Conservation (phyloP, 2,329 filamentous ascomycete species). For the Trichoderma citrinoviride region DNA sequence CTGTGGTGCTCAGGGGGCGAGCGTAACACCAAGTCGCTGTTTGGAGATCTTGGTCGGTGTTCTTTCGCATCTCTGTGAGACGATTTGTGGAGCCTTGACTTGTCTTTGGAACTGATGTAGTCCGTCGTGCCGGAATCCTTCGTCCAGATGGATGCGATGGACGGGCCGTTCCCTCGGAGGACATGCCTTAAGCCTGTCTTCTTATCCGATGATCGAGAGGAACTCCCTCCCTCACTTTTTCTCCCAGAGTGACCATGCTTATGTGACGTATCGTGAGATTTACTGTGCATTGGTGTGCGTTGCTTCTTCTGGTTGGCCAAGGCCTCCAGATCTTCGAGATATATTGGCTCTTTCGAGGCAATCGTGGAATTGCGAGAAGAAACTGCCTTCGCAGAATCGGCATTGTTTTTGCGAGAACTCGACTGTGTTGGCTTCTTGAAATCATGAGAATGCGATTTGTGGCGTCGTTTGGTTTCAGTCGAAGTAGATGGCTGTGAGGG, state of each 20-base stretch:
- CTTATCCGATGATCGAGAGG: slow-evolving; percentile 27
- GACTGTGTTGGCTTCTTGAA: slow-evolving; percentile 20
- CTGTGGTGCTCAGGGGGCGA: slow-evolving; percentile 39
- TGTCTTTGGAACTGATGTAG: background rate
- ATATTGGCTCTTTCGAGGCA: slow-evolving; percentile 25
- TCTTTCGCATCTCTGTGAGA: slow-evolving; percentile 20
- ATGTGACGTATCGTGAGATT: slow-evolving; percentile 7
- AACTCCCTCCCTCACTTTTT: slow-evolving; percentile 28
- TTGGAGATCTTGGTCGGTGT: slow-evolving; percentile 43
- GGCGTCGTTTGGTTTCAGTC: background rate
- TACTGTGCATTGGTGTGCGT: slow-evolving; percentile 36
- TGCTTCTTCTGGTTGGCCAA: slow-evolving; percentile 48
- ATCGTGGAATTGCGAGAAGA: slow-evolving; percentile 17
- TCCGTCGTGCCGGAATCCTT: slow-evolving; percentile 39
- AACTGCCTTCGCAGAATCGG: background rate
- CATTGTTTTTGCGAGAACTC: slow-evolving; percentile 10
- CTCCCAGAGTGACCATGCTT: slow-evolving; percentile 30
- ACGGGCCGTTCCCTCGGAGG: slow-evolving; percentile 49
- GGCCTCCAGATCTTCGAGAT: slow-evolving; percentile 11
- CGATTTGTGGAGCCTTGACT: slow-evolving; percentile 16
- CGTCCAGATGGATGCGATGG: slow-evolving; percentile 48
- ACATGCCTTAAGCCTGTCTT: slow-evolving; percentile 42
- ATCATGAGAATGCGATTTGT: slow-evolving; percentile 1
- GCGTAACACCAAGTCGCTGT: slow-evolving; percentile 39
- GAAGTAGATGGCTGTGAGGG: background rate